Base-by-base conservation (phyloP, 305 asterid species). In the Solanum hybrid region DNA sequence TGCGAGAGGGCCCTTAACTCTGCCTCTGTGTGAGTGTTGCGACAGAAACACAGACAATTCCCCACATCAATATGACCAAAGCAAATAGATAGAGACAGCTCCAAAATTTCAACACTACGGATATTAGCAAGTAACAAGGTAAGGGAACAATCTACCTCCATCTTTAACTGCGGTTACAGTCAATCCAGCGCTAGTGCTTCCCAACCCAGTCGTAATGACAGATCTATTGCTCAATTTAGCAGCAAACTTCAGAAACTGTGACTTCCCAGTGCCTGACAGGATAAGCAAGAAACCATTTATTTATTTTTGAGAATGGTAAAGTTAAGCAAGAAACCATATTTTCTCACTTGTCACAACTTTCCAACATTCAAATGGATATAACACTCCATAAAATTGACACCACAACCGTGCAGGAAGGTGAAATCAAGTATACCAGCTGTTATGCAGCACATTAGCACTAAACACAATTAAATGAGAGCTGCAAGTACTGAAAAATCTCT, bases 141-240 rank as follows among this genome's bases (percentile, higher is more conserved):
- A 91, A 72, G 72, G 77, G 76, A 89, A 79, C 45, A 82, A n/a
- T 89, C 26, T 95, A 96, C 99, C 99, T 93, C 99, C 99, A 94
- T 97, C 99, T 95, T 94, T 97, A 90, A 97, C 99, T 90, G 99
- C 99, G 27, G 99, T 96, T 86, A 97, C 99, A 78, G 99, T 97
- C 92, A 97, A 93, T 92, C 99, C 99, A 92, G 99, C 99, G 88
- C 99, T 96, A 86, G 99, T 96, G 95, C 99, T 97, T 90, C 99
- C 99, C 93, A 97, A 93, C 81, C 99, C 99, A 79, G 98, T 96
- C 37, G 99, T 96, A 86, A 97, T 96, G 89, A 97, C 99, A 31
- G 99, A 96, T 93, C 99, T 95, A 92, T 95, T 95, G 95, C 99
- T 94, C 93, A 97, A 91, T 90, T 97, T 97, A 87, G 99, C 99